A percentile compares a stretch with the other conserved stretches of the same genome.
phyloP scores from a whole-genome alignment of 176 grass and related monocot genomes.

The Elymus sibiricus region DNA sequence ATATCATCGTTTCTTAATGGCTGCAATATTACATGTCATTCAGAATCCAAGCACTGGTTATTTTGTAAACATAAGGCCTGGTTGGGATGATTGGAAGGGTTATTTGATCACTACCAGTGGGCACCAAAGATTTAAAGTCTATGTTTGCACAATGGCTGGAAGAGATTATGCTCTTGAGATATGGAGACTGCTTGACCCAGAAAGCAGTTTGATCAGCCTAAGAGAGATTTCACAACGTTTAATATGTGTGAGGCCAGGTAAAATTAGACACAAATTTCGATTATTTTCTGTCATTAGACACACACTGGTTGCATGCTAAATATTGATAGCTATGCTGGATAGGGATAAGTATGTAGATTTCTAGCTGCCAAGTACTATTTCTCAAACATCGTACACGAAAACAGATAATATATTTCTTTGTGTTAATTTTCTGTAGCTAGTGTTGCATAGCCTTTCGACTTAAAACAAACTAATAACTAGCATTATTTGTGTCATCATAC shows the following conservation, averaged over 20 bases:
- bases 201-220: constrained; percentile 40
- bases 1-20: neutral
- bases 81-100: constrained; percentile 59
- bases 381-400: neutral
- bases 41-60: constrained; percentile 51
- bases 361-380: neutral
- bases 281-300: neutral
- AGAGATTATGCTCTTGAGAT: constrained; percentile 66
- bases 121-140: constrained; percentile 60
- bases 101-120: constrained; percentile 49
- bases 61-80: constrained; percentile 59
- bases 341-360: neutral
- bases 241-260: constrained; percentile 64
- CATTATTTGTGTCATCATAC: neutral
- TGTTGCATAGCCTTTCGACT: neutral
- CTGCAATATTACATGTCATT: neutral
- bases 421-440: neutral
- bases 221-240: constrained; percentile 44
- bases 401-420: neutral
- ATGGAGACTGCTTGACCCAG: constrained; percentile 68
- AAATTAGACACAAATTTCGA: neutral
- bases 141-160: constrained; percentile 71
- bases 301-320: neutral
- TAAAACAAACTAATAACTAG: neutral
- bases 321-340: neutral